Conservation (phyloP, 441 rosid species). For the Codiaeum variegatum region DNA sequence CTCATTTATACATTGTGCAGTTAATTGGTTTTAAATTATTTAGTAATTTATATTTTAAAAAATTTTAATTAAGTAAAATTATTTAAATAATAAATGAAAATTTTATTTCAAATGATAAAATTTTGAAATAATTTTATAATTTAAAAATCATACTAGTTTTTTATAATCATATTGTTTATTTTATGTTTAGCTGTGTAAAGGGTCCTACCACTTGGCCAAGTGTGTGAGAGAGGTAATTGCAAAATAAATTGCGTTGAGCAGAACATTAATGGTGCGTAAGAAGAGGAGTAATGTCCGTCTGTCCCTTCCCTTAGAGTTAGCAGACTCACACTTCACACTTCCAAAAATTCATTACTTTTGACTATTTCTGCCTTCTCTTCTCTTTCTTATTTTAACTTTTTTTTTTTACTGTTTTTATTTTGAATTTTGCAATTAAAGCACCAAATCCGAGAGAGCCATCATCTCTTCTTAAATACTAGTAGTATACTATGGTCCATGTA, state of each 20-base stretch:
- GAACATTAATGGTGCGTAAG: conserved; percentile 26
- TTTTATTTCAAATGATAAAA: no score
- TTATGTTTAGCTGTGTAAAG: not conserved
- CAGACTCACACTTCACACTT: not conserved
- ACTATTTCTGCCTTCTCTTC: not conserved
- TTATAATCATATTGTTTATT: not conserved
- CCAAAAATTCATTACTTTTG: conserved; percentile 1
- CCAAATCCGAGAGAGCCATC: not conserved
- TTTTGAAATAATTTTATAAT: no score
- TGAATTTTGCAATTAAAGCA: not conserved
- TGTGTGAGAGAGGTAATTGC: conserved; percentile 1
- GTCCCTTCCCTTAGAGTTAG: not conserved
- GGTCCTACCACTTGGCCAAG: not conserved
- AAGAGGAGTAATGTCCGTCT: conserved; percentile 16
- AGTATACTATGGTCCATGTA: no score
- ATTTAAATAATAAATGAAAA: no score
- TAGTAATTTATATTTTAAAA: not conserved
- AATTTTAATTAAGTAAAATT: no score
- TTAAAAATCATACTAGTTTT: no score
- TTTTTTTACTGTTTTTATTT: not conserved
- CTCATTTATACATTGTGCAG: not conserved
- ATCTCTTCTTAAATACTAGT: no score
- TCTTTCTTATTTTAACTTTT: not conserved
- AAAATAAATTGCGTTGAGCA: conserved; percentile 25
- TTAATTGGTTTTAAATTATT: no score